A percentile compares a stretch with the other conserved stretches of the same genome.
These are phyloP conservation scores for Fusarium compactum DNA, from an alignment of 2,329 filamentous ascomycete genomes.

Conservation along the genomic window DNA sequence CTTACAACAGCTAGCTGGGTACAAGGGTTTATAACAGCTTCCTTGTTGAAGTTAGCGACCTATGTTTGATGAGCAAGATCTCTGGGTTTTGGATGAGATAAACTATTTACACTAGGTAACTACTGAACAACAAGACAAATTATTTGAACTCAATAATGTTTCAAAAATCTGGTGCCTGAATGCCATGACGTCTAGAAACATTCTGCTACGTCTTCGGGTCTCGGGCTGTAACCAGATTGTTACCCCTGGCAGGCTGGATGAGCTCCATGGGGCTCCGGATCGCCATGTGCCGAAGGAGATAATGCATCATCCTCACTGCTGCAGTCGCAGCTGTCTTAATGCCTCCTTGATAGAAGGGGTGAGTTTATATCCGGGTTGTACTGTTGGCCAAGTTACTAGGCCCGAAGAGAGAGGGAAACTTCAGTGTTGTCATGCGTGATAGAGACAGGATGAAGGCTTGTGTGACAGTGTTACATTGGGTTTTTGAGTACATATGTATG, in stretches of 20 bases:
- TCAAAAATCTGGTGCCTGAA: conserved; percentile 34
- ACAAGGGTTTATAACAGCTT: neutral
- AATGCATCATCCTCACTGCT: conserved; percentile 34
- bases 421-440: neutral
- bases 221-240: conserved; percentile 35
- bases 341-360: conserved; percentile 29
- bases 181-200: conserved; percentile 34
- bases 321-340: conserved; percentile 19
- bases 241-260: conserved; percentile 35
- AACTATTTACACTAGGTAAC: neutral
- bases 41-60: neutral
- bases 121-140: neutral
- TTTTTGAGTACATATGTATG: neutral
- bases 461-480: conserved; percentile 2
- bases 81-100: neutral
- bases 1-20: neutral
- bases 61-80: conserved; percentile 2
- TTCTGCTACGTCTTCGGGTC: conserved; percentile 28
- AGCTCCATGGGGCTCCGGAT: conserved; percentile 38
- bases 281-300: conserved; percentile 32
- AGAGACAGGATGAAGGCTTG: conserved; percentile 25
- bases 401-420: neutral
- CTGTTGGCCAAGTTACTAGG: conserved; percentile 20
- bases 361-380: neutral
- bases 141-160: conserved; percentile 15